Evolutionary conservation across 2,329 filamentous ascomycete species (phyloP), one percentile per base, ranked within the genome.

Genomic region (Epichloe festucae): DNA sequence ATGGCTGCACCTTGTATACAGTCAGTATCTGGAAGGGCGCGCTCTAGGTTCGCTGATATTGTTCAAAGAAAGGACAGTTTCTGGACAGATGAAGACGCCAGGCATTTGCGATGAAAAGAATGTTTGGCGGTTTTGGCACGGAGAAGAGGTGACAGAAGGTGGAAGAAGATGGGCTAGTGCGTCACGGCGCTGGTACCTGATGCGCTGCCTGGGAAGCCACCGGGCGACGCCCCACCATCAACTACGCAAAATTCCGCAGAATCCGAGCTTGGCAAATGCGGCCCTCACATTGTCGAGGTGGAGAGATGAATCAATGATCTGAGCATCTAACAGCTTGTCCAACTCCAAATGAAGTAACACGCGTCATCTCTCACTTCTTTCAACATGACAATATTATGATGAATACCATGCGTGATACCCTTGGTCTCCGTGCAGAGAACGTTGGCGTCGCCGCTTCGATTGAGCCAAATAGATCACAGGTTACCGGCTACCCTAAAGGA

Each of bases 1-100:
- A 81, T 53, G 52, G 49, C 39, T 51, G 52, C 47, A 38, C 36
- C 40, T 15, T 12, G 7, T 7, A 21, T 5, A 38, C 31, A 17
- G 36, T 17, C 4, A 38, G 12, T 5, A n/a, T 38, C 19, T 38
- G 8, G 8, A 17, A 39, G 11, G 1, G 14, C n/a, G 21, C 3
- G 17, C 35, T 21, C 35, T 47, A 39, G 12, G 4, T 7, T 38
- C 14, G 14, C 23, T 6, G 2, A n/a, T 15, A 2, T n/a, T 4
- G n/a, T n/a, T 36, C 15, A 23, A 11, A 42, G 15, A 15, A 36
- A 4, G 27, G 23, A 11, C n/a, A 40, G 48, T 42, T 19, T 15
- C 5, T n/a, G n/a, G 15, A 12, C 8, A 23, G 6, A 19, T 42
- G 6, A 19, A 23, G 11, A 34, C 14, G 39, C 27, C 27, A 21